A percentile compares a stretch with the other conserved stretches of the same genome.
Conservation (phyloP, 148 eudicot species). For the Salicornia ramosissima region DNA sequence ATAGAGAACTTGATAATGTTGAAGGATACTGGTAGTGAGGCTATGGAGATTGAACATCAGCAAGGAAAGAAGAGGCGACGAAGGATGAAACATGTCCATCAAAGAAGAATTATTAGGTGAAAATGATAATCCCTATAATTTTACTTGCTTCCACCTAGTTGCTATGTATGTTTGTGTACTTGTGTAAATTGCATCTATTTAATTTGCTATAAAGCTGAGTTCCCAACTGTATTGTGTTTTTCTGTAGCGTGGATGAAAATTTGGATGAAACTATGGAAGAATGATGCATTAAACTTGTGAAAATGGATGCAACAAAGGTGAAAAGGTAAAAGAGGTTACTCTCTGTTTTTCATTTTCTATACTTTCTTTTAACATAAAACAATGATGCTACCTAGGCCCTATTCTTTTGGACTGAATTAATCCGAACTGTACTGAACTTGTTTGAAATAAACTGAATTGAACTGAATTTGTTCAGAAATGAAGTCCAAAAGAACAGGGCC, state of each 20-base stretch:
- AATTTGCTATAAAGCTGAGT: not conserved
- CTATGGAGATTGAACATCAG: conserved; percentile 16
- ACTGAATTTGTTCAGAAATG: too few relatives aligned
- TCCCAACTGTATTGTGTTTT: not conserved
- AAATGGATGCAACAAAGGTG: not conserved
- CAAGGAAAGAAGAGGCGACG: conserved; percentile 19
- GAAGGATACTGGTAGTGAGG: conserved; percentile 16
- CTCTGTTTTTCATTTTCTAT: not conserved
- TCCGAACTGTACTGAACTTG: too few relatives aligned
- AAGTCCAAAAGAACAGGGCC: too few relatives aligned
- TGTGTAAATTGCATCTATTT: not conserved
- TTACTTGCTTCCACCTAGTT: not conserved
- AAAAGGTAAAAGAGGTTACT: conserved; percentile 5
- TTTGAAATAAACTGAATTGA: not conserved
- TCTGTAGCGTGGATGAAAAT: conserved; percentile 1
- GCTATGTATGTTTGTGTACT: not conserved
- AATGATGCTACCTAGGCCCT: not conserved
- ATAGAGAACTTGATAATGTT: conserved; percentile 30
- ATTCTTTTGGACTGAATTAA: not conserved
- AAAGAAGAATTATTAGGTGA: conserved; percentile 10
- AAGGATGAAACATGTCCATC: conserved; percentile 8
- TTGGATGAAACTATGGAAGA: not conserved
- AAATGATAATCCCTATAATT: not conserved
- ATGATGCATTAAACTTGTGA: not conserved
- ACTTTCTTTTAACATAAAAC: not conserved